Evolutionary conservation across 2,329 filamentous ascomycete species (phyloP), one percentile per base, ranked within the genome.

Genomic region (Phyllachora maydis): DNA sequence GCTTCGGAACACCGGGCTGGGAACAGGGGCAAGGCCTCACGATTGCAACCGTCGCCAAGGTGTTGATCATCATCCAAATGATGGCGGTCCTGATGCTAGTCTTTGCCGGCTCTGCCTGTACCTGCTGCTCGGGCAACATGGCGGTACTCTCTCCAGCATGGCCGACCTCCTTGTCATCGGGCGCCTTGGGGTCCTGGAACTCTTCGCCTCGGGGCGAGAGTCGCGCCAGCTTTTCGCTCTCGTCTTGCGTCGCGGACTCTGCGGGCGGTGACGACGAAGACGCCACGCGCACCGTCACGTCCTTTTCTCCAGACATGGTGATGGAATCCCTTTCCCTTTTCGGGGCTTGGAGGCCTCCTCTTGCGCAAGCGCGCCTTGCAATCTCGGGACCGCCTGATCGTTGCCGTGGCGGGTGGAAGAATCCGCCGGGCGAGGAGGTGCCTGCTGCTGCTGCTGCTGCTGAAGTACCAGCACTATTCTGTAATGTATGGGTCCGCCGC

Each of bases 31-130:
- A 11, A 21, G 16, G 10, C 42, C 55, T 37, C 49, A 68, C 65
- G 37, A 72, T 71, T 22, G 61, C 60, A 27, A 71, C 60, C 1
- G 66, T 71, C 3, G 66, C 64, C 30, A 70, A 29, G 10, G 63
- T 70, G 37, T 72, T 72, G 35, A 70, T 49, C 19, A 47, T 34
- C 44, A 68, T 69, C 65, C 66, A 71, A 25, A 56, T 41, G 11
- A 59, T 26, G 4, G 52, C 46, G 18, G 50, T 44, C 14, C 34
- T 35, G 22, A 52, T 46, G 10, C 45, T 45, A 16, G 39, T 30
- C 29, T 46, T 41, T 16, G 43, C 29, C 8, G 47, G 42, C 30
- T 46, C 36, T 5, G 41, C 26, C 29, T 49, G 41, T 19, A 46
- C 42, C n/a, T 32, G 28, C 14, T 33, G 27, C 26, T 40, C 38